Evolutionary conservation across 768 basidiomycete genomes (phyloP).

Genomic region (Scleroderma bovista): DNA sequence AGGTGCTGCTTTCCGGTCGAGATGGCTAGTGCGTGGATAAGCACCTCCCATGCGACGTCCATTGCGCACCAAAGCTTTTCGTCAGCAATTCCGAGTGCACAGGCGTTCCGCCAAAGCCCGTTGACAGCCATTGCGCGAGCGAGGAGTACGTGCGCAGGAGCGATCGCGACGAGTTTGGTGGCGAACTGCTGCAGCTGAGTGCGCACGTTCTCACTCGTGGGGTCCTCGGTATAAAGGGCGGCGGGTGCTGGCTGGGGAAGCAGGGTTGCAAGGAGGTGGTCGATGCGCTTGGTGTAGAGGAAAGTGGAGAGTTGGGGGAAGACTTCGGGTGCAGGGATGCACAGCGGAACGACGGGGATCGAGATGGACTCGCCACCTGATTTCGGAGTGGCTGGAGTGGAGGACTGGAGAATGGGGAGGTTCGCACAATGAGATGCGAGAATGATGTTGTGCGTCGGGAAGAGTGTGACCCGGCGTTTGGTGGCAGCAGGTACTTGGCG

Average conservation of each 20-base stretch:
- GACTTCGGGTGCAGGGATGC: constrained; percentile 64
- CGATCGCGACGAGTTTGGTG: constrained; percentile 9
- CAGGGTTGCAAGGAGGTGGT: constrained; percentile 53
- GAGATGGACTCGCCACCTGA: constrained; percentile 15
- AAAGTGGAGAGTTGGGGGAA: constrained; percentile 61
- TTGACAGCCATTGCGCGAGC: constrained; percentile 31
- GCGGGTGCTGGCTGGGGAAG: constrained; percentile 42
- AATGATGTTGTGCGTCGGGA: constrained; percentile 34
- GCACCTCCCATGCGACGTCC: constrained; percentile 46
- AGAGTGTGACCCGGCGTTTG: constrained; percentile 29
- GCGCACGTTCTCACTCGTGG: constrained; percentile 11
- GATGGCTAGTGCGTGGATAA: constrained; percentile 36
- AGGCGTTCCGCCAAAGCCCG: constrained; percentile 48
- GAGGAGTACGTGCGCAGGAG: constrained; percentile 27
- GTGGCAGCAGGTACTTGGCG: constrained; percentile 16
- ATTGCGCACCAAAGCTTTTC: constrained; percentile 40
- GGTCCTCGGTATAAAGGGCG: constrained; percentile 19
- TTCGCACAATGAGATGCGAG: constrained; percentile 27
- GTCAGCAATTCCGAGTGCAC: constrained; percentile 47
- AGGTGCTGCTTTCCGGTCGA: constrained; percentile 20
- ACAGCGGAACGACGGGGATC: constrained; percentile 64
- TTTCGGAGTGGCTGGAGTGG: constrained; percentile 10
- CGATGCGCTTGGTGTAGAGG: constrained; percentile 63
- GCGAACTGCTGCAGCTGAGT: constrained; percentile 12
- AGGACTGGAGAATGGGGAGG: constrained; percentile 17